phyloP scores from a whole-genome alignment of 2,329 filamentous ascomycete species.

The Colletotrichum echinochloae region DNA sequence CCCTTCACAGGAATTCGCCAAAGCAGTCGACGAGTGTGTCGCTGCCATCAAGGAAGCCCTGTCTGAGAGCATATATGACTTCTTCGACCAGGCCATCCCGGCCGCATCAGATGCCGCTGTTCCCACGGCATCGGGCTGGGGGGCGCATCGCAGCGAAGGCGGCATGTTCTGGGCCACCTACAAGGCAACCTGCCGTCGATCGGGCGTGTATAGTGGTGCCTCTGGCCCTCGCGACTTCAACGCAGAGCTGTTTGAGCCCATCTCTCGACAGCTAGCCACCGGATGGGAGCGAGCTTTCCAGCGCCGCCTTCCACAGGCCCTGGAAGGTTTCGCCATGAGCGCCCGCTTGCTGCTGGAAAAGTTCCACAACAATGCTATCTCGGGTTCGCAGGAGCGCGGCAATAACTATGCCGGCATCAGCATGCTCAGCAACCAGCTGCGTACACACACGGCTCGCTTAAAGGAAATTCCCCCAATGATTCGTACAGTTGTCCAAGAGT shows the following conservation, averaged over 20 bases:
- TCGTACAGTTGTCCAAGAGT: conserved; percentile 32
- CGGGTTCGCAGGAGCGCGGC: conserved; percentile 32
- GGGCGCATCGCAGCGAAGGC: conserved; percentile 36
- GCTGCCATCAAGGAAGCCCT: conserved; percentile 40
- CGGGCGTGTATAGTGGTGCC: conserved; percentile 41
- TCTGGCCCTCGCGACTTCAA: conserved; percentile 45
- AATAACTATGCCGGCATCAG: conserved; percentile 34
- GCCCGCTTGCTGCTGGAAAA: conserved; percentile 20
- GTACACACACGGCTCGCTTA: conserved; percentile 34
- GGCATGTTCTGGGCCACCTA: conserved; percentile 46
- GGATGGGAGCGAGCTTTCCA: conserved; percentile 47
- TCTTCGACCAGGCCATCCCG: conserved; percentile 42
- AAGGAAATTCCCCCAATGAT: conserved; percentile 35
- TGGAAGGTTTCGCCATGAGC: conserved; percentile 21
- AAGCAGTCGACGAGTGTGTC: conserved; percentile 38
- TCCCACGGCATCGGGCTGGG: conserved; percentile 43
- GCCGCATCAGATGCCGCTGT: conserved; percentile 40
- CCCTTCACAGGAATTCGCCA: conserved; percentile 40
- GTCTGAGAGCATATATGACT: conserved; percentile 43
- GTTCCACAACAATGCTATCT: conserved; percentile 34
- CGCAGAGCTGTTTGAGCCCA: conserved; percentile 45
- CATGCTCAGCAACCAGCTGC: conserved; percentile 45
- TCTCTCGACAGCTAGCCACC: conserved; percentile 41
- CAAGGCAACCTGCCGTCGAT: conserved; percentile 44
- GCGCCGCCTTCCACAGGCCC: conserved; percentile 41